Evolutionary conservation across 208 protist genomes (phyloP).

Genomic region (Leishmania tropica): DNA sequence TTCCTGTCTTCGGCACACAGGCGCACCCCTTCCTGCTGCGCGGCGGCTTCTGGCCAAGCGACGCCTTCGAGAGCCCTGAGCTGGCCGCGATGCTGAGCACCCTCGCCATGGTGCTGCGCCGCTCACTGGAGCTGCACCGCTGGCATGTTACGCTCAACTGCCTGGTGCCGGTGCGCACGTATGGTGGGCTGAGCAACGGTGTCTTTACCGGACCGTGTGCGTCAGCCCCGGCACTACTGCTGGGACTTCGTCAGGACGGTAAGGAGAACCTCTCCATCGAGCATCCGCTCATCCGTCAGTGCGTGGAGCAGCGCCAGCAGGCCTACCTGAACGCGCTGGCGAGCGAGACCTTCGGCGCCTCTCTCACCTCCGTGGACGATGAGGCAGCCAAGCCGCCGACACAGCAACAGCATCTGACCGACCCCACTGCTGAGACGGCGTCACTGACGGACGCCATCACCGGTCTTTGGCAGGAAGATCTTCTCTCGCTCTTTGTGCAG

Average conservation of each 20-base stretch:
- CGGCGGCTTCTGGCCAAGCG: constrained; percentile 88
- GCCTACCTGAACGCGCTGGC: constrained; percentile 5
- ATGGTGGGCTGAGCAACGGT: constrained; percentile 77
- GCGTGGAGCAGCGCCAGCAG: constrained; percentile 37
- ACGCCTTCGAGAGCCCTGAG: constrained; percentile 83
- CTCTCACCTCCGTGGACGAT: not conserved
- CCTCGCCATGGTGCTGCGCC: constrained; percentile 77
- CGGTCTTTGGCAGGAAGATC: constrained; percentile 43
- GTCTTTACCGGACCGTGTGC: constrained; percentile 82
- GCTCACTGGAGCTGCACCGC: constrained; percentile 83
- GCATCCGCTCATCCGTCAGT: constrained; percentile 32
- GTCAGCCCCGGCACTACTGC: constrained; percentile 56
- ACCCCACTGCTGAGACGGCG: constrained; percentile 18
- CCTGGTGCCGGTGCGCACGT: constrained; percentile 81
- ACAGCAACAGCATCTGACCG: constrained; percentile 7
- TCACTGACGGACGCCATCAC: constrained; percentile 8
- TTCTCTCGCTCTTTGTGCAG: constrained; percentile 71
- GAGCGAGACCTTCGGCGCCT: not conserved
- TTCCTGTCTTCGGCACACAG: constrained; percentile 72
- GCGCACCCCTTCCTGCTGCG: constrained; percentile 86
- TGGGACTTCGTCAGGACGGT: constrained; percentile 62
- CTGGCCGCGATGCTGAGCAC: constrained; percentile 72
- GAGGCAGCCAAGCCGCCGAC: not conserved
- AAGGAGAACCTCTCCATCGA: constrained; percentile 53
- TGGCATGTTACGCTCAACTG: constrained; percentile 88